Conservation (phyloP, 345 rosid genomes). For the Bruguiera parviflora region DNA sequence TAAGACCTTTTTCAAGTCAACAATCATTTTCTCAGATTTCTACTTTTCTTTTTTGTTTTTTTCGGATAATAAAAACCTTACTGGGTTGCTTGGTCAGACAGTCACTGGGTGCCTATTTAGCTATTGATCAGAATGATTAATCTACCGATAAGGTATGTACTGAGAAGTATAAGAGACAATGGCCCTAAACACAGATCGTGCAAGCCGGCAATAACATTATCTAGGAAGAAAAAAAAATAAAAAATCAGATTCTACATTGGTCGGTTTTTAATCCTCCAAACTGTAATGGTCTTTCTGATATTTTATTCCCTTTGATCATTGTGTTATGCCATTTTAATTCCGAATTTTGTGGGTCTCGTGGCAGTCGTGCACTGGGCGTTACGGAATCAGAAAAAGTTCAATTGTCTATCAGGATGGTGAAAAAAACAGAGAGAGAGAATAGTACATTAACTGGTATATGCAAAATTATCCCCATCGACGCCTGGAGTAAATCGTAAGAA, state of each 20-base stretch:
- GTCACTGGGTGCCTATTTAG: slow-evolving; percentile 6
- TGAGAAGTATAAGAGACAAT: background rate
- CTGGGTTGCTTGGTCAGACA: background rate
- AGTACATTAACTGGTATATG: background rate
- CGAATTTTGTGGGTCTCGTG: slow-evolving; percentile 3
- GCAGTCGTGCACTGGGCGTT: slow-evolving; percentile 38
- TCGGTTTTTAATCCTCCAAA: background rate
- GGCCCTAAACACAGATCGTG: slow-evolving; percentile 1
- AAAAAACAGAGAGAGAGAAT: background rate
- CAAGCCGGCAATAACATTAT: slow-evolving; percentile 6
- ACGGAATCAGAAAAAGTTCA: slow-evolving; percentile 4
- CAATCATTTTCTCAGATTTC: too few species aligned
- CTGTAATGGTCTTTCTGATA: slow-evolving; percentile 13
- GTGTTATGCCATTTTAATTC: background rate
- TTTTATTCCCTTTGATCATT: slow-evolving; percentile 18
- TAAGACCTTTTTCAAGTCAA: too few species aligned
- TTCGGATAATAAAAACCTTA: background rate
- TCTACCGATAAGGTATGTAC: slow-evolving; percentile 3
- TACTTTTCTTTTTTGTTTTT: background rate
- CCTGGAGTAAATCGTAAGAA: slow-evolving; percentile 19
- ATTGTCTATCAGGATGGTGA: background rate
- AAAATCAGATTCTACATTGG: slow-evolving; percentile 24
- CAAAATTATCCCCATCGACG: slow-evolving; percentile 19
- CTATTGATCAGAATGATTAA: background rate
- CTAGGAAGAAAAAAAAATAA: background rate